Conservation (phyloP, 2,329 filamentous ascomycete species). For the Sporothrix luriei region DNA sequence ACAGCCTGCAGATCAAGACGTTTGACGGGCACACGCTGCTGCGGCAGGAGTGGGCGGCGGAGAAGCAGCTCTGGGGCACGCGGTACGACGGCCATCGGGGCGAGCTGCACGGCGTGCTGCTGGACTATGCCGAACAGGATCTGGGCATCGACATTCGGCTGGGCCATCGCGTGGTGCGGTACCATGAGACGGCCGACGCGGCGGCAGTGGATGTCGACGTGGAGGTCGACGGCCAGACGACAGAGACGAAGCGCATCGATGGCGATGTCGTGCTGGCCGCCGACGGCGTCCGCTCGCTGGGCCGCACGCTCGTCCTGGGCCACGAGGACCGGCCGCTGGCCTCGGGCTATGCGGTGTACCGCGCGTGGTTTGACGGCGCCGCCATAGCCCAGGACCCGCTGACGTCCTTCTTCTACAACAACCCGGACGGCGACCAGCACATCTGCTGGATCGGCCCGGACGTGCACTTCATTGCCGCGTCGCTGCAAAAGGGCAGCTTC, state of each 20-base stretch:
- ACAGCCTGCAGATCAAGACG: slow-evolving; percentile 37
- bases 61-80: slow-evolving; percentile 45
- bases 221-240: background rate
- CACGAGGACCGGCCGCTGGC: slow-evolving; percentile 50
- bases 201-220: slow-evolving; percentile 53
- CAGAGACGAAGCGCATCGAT: slow-evolving; percentile 21
- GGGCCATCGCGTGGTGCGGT: slow-evolving; percentile 52
- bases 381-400: slow-evolving; percentile 36
- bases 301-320: slow-evolving; percentile 49
- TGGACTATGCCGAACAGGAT: slow-evolving; percentile 53
- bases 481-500: slow-evolving; percentile 57
- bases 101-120: slow-evolving; percentile 55
- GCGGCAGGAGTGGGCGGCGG: slow-evolving; percentile 33
- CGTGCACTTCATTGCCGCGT: slow-evolving; percentile 56
- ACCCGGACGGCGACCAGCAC: slow-evolving; percentile 52
- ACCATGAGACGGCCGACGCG: slow-evolving; percentile 53
- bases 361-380: slow-evolving; percentile 49
- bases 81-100: slow-evolving; percentile 59
- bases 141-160: slow-evolving; percentile 57
- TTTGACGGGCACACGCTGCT: slow-evolving; percentile 32
- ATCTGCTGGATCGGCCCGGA: slow-evolving; percentile 57
- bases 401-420: slow-evolving; percentile 35
- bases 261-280: slow-evolving; percentile 54
- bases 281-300: slow-evolving; percentile 54
- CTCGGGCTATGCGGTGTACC: slow-evolving; percentile 51